A percentile compares a stretch with the other conserved stretches of the same genome.
Conservation (phyloP, 2,329 filamentous ascomycete species). For the Diaporthe sp. region DNA sequence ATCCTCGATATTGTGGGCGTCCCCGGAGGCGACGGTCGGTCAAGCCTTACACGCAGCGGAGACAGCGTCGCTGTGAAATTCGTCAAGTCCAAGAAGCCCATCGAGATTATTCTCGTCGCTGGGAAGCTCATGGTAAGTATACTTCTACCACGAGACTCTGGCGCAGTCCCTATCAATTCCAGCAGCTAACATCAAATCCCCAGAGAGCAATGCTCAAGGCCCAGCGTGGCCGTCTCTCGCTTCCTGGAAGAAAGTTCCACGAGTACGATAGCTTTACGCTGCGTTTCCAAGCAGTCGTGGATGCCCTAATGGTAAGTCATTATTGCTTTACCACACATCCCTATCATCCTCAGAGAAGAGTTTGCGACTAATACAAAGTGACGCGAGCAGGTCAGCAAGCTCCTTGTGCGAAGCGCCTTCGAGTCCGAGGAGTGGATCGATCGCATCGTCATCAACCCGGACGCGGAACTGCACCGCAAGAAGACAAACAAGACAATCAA, state of each 20-base stretch:
- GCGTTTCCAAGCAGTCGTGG: background rate
- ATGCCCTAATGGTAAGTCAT: background rate
- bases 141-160: no score
- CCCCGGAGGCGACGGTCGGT: no score
- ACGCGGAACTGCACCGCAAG: background rate
- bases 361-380: background rate
- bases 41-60: no score
- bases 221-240: background rate
- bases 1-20: background rate
- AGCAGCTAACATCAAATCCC: no score
- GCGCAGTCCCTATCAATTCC: rapidly evolving
- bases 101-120: background rate
- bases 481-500: background rate
- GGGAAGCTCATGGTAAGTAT: background rate
- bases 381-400: background rate
- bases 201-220: background rate
- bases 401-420: background rate
- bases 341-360: no score
- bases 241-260: background rate
- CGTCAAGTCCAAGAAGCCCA: background rate
- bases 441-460: background rate
- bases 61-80: background rate
- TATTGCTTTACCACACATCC: rapidly evolving
- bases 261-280: background rate
- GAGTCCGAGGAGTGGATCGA: background rate